Evolutionary conservation across 352 stramenopile genomes (phyloP), one percentile per base, ranked within the genome.

Genomic region (Globisporangium abappressorium): DNA sequence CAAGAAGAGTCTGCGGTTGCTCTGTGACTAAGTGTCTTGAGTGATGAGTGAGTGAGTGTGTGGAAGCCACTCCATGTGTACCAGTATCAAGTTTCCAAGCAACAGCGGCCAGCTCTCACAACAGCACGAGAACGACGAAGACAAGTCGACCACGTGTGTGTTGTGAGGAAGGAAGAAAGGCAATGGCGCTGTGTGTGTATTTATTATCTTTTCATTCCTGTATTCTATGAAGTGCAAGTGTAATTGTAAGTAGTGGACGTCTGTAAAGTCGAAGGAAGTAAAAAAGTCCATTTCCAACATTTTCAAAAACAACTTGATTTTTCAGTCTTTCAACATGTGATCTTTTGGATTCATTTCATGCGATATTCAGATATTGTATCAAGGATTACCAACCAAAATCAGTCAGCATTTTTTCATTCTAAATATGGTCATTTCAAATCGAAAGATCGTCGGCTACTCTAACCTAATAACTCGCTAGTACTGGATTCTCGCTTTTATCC

Each of bases 1-100:
- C 62, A 94, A 94, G 73, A 84, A 90, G 73, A 72, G 74, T 18
- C 68, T 91, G 58, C 79, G 79, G 28, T 49, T 82, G 54, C 57
- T 89, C 26, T 66, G 65, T 26, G 47, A 58, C 38, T 53, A 11
- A 49, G 18, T 22, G 18, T 49, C 43, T 43, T 5, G 36, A 43
- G 36, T 43, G n/a, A n/a, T n/a, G n/a, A n/a, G n/a, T n/a, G 55
- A 30, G 20, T 58, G 24, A 58, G 53, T 56, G 49, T 3, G 49
- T 33, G 49, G 22, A 55, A 62, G 53, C 49, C 26, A 56, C 41
- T 24, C 24, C 22, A 1, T 51, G 38, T 62, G 56, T 63, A 57
- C 56, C 18, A 53, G n/a, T 57, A 47, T 43, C 43, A 58, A 38
- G 43, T 20, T 47, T 47, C 41, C 41, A 47, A 47, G 41, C 18